phyloP scores from a whole-genome alignment of 352 stramenopile species.

The Phytopythium kandeliae region DNA sequence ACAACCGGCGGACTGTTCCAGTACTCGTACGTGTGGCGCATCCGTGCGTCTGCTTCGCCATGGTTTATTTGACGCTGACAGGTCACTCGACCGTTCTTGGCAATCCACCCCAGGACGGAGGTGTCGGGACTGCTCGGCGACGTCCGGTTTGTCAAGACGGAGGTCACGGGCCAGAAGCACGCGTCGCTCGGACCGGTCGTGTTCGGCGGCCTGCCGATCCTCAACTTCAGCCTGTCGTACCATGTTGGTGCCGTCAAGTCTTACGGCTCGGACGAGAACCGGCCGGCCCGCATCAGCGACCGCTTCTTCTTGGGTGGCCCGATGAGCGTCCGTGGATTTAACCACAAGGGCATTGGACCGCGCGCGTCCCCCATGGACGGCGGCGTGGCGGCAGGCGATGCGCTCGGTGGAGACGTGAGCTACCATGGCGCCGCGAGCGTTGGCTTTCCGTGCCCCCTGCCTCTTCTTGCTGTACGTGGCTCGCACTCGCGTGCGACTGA shows the following conservation, averaged over 20 bases:
- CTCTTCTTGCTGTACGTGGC: constrained; percentile 71
- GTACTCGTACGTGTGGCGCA: constrained; percentile 45
- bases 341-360: constrained; percentile 87
- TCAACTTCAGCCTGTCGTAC: constrained; percentile 81
- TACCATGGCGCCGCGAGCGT: constrained; percentile 83
- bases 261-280: constrained; percentile 65
- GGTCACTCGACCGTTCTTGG: too few relatives aligned
- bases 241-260: constrained; percentile 74
- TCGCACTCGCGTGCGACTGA: too few relatives aligned
- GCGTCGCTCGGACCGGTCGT: constrained; percentile 52
- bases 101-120: constrained; percentile 73
- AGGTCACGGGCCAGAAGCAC: constrained; percentile 84
- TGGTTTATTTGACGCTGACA: too few relatives aligned
- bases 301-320: constrained; percentile 89
- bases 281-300: constrained; percentile 87
- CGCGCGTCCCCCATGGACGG: constrained; percentile 83
- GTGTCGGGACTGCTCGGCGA: constrained; percentile 83
- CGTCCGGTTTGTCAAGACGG: constrained; percentile 86
- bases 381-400: constrained; percentile 75
- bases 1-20: constrained; percentile 87
- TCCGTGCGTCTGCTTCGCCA: neutral
- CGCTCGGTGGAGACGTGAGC: constrained; percentile 85
- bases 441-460: constrained; percentile 81
- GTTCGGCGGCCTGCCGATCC: constrained; percentile 52
- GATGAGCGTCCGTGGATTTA: constrained; percentile 87